These are phyloP conservation scores for Sinapis alba DNA, from an alignment of 441 rosid genomes.

Conservation along the genomic window DNA sequence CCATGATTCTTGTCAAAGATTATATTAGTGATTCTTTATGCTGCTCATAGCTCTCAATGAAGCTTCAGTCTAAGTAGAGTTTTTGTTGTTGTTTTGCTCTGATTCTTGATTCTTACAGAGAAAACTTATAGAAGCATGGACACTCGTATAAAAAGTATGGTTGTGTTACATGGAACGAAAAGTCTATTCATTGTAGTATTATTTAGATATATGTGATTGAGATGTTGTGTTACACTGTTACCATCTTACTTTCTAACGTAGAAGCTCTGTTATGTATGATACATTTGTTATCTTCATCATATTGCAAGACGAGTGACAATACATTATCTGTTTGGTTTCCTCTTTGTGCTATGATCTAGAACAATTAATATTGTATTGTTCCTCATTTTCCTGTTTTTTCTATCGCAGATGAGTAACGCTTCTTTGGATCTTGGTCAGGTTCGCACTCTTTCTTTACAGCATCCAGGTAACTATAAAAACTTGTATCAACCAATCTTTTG, in stretches of 20 bases:
- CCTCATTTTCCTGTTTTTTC: not conserved
- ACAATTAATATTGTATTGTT: not conserved
- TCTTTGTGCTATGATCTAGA: too few relatives aligned
- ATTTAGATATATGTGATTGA: not conserved
- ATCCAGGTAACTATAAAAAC: constrained; percentile 19
- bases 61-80: not conserved
- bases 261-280: not conserved
- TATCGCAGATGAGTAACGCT: constrained; percentile 29
- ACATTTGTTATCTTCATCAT: not conserved
- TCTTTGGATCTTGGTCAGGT: constrained; percentile 3
- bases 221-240: not conserved
- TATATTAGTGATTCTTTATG: not conserved
- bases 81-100: not conserved
- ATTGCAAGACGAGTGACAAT: not conserved
- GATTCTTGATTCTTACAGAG: not conserved
- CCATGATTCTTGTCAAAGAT: not conserved
- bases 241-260: not conserved
- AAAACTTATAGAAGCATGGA: not conserved
- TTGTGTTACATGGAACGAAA: not conserved
- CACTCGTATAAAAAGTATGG: not conserved
- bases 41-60: not conserved
- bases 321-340: not conserved
- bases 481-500: not conserved
- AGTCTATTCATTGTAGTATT: not conserved
- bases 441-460: not conserved